Percentiles rank a stretch among this genome's conserved stretches.
These are phyloP conservation scores for Aegilops speltoides DNA, from an alignment of 176 grass and related monocot genomes.

Conservation along the genomic window DNA sequence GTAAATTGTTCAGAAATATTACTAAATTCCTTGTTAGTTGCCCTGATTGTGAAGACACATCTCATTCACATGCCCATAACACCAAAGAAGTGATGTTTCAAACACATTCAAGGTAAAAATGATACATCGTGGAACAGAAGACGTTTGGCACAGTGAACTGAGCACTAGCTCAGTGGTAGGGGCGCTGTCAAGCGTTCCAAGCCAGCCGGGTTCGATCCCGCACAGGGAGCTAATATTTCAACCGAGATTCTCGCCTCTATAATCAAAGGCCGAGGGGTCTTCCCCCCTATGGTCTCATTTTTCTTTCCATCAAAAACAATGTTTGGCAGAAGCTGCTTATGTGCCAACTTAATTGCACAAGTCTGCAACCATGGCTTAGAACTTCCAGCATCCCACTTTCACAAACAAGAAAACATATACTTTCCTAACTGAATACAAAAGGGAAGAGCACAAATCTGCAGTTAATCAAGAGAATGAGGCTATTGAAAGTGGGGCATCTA, in stretches of 20 bases:
- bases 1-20: neutral
- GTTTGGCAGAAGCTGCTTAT: conserved; percentile 3
- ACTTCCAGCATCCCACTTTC: neutral
- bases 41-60: neutral
- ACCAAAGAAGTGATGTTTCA: neutral
- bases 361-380: neutral
- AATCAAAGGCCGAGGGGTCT: neutral
- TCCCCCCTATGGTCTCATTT: neutral
- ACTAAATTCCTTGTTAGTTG: neutral
- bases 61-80: neutral
- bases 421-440: neutral
- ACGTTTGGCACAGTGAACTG: neutral
- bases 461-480: neutral
- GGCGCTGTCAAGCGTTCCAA: neutral
- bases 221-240: neutral
- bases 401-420: neutral
- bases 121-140: neutral
- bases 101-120: neutral
- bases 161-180: neutral
- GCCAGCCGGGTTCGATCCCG: neutral
- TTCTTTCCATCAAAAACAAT: neutral
- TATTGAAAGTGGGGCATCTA: neutral
- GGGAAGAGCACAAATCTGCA: conserved; percentile 7
- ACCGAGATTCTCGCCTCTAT: neutral
- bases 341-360: neutral